A percentile compares a stretch with the other conserved stretches of the same genome.
Evolutionary conservation across 768 basidiomycete genomes (phyloP).

Genomic region (Xerocomus potaroensis): DNA sequence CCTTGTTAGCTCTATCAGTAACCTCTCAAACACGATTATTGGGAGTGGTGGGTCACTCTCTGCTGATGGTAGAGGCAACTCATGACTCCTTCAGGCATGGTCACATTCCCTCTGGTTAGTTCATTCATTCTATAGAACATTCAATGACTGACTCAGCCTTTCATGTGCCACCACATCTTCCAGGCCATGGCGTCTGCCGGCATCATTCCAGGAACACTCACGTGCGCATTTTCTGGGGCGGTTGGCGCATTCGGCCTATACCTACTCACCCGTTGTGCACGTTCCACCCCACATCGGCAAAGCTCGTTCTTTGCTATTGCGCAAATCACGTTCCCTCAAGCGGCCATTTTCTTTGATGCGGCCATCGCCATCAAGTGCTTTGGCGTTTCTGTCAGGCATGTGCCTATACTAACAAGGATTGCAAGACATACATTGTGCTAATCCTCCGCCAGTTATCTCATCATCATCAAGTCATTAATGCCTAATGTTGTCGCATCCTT

Average conservation of each 20-base stretch:
- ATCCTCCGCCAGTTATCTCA: slow-evolving; percentile 59
- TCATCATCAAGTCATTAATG: slow-evolving; percentile 90
- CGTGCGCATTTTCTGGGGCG: slow-evolving; percentile 75
- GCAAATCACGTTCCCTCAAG: slow-evolving; percentile 84
- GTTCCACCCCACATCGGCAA: slow-evolving; percentile 64
- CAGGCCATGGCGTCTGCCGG: slow-evolving; percentile 91
- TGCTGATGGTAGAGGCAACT: background rate
- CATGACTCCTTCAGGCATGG: slow-evolving; percentile 56
- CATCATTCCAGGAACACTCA: slow-evolving; percentile 83
- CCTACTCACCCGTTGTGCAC: slow-evolving; percentile 80
- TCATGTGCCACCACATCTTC: too few species aligned
- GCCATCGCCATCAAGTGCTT: slow-evolving; percentile 97
- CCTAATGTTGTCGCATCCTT: slow-evolving; percentile 84
- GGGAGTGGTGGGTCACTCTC: slow-evolving; percentile 64
- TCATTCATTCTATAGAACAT: too few species aligned
- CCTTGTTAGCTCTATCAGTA: slow-evolving; percentile 66
- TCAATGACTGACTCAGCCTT: too few species aligned
- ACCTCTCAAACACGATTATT: slow-evolving; percentile 86
- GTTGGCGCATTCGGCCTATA: slow-evolving; percentile 86
- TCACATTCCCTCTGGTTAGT: slow-evolving; percentile 81
- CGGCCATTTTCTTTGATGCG: slow-evolving; percentile 85
- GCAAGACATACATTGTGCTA: background rate
- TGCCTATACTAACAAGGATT: background rate
- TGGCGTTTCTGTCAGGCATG: slow-evolving; percentile 88
- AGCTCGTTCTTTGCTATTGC: slow-evolving; percentile 83